Evolutionary conservation across 352 stramenopile species (phyloP).

Genomic region (Phytopythium boreale): DNA sequence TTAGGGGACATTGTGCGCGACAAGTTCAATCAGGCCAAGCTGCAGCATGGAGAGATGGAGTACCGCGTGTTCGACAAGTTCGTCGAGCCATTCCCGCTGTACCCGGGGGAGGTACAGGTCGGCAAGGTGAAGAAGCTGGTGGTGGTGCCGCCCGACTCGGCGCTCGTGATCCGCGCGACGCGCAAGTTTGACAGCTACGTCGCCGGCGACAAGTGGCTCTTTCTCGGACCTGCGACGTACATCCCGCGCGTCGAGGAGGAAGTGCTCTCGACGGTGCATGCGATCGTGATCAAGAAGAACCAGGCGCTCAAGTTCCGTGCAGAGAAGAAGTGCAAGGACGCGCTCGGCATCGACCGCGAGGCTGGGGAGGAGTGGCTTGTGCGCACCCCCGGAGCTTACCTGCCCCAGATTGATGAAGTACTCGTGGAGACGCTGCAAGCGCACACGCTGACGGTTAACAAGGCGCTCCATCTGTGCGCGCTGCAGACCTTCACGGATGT

Average conservation of each 20-base stretch:
- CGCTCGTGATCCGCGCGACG: conserved; percentile 59
- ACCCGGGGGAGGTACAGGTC: conserved; percentile 66
- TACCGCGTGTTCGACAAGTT: conserved; percentile 75
- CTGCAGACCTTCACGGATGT: conserved; percentile 74
- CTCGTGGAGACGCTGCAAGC: conserved; percentile 56
- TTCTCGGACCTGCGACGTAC: conserved; percentile 69
- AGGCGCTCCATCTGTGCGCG: conserved; percentile 59
- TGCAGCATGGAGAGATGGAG: conserved; percentile 76
- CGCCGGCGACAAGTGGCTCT: conserved; percentile 76
- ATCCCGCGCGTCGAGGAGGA: conserved; percentile 66
- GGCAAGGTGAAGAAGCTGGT: conserved; percentile 49
- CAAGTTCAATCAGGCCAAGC: conserved; percentile 70
- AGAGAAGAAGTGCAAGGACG: conserved; percentile 78
- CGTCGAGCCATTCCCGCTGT: conserved; percentile 74
- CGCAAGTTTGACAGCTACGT: conserved; percentile 54
- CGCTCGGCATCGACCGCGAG: conserved; percentile 52
- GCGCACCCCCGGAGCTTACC: conserved; percentile 61
- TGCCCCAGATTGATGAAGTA: conserved; percentile 76
- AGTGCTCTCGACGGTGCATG: conserved; percentile 45
- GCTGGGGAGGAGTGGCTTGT: conserved; percentile 82
- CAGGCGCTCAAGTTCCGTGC: conserved; percentile 76
- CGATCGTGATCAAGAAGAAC: conserved; percentile 79
- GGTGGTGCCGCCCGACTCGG: conserved; percentile 56
- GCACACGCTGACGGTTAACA: conserved; percentile 64
- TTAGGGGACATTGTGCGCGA: conserved; percentile 51